Percentiles rank a stretch among this genome's conserved stretches.
phyloP scores from a whole-genome alignment of 768 basidiomycete species.

The Chlorophyllum brunneum region DNA sequence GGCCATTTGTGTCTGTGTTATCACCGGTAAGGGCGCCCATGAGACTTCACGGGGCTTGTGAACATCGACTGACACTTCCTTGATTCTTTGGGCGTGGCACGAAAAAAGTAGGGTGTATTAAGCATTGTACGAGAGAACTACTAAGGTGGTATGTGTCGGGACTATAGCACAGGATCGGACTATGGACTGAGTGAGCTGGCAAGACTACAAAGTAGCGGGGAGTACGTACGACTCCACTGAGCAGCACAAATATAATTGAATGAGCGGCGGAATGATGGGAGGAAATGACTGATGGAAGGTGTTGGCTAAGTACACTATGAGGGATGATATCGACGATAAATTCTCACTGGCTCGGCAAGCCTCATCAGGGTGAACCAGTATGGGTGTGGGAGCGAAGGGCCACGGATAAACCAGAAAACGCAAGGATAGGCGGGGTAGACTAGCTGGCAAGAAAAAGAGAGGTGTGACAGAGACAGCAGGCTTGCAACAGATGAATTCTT shows the following conservation, averaged over 20 bases:
- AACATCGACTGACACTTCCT: neutral
- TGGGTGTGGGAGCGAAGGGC: conserved; percentile 3
- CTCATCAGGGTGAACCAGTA: conserved; percentile 8
- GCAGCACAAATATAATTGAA: conserved; percentile 9
- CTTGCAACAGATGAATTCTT: conserved; percentile 3
- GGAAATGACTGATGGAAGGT: conserved; percentile 21
- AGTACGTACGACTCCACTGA: conserved; percentile 12
- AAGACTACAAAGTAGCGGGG: neutral
- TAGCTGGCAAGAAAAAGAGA: neutral
- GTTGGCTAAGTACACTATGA: conserved; percentile 8
- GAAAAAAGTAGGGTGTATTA: no score
- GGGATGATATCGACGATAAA: conserved; percentile 15
- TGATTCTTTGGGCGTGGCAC: neutral
- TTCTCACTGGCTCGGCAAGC: conserved; percentile 10
- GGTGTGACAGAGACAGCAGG: neutral
- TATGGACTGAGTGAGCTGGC: conserved; percentile 1
- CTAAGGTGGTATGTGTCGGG: neutral
- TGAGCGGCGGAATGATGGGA: conserved; percentile 14
- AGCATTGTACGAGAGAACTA: no score
- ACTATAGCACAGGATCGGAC: neutral
- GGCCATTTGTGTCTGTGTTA: conserved; percentile 1
- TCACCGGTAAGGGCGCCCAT: conserved; percentile 6
- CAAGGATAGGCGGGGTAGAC: neutral
- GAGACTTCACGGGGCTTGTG: conserved; percentile 5
- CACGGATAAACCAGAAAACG: conserved; percentile 6